These are phyloP conservation scores for Fusarium secorum DNA, from an alignment of 2,329 filamentous ascomycete genomes.

Conservation along the genomic window DNA sequence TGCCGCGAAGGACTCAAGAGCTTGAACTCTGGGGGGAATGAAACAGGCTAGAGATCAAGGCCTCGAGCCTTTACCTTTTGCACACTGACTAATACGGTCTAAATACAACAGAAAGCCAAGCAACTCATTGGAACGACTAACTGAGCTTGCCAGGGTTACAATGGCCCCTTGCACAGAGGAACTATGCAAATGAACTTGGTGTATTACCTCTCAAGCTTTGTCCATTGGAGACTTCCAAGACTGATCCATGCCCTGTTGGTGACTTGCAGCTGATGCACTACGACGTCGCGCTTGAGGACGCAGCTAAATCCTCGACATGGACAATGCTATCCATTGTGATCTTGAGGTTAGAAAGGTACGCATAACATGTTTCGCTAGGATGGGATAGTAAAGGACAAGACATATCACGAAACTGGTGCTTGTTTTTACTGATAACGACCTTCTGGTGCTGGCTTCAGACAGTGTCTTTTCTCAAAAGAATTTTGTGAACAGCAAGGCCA, in stretches of 20 bases:
- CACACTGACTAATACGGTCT: neutral
- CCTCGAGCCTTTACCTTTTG: accelerated
- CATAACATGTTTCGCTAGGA: neutral
- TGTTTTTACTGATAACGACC: accelerated
- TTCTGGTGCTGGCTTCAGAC: neutral
- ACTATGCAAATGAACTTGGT: neutral
- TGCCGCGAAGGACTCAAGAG: accelerated
- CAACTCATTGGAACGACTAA: neutral
- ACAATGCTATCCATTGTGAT: neutral
- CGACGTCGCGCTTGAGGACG: accelerated
- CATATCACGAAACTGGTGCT: neutral
- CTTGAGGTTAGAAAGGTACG: accelerated
- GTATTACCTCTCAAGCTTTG: neutral
- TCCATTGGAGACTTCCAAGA: neutral
- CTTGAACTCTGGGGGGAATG: too few relatives aligned
- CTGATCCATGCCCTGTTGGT: neutral
- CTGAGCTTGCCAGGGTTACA: too few relatives aligned
- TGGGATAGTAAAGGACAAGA: too few relatives aligned
- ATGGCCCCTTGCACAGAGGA: accelerated
- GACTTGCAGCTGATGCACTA: too few relatives aligned
- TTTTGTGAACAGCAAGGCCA: neutral
- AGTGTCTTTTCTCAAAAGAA: neutral
- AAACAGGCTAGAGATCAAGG: neutral
- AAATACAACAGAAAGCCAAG: accelerated
- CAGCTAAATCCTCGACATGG: neutral